Conservation (phyloP, 768 basidiomycete species). For the Auricularia auricula-judae region DNA sequence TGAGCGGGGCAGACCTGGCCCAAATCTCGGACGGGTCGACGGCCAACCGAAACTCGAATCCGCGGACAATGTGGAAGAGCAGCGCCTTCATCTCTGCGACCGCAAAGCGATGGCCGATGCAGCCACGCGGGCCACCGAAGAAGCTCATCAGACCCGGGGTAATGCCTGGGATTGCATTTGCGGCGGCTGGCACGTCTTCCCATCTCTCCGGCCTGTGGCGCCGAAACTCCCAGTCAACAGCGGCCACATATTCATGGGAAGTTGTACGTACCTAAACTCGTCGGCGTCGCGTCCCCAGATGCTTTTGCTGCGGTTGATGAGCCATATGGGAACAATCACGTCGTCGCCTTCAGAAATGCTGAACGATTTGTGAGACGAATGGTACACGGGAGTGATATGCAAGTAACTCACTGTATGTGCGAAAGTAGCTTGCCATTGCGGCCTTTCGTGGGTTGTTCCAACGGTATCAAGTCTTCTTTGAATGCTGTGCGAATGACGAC, state of each 20-base stretch:
- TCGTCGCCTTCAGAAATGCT: constrained; percentile 7
- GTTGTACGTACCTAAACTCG: constrained; percentile 16
- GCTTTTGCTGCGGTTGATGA: constrained; percentile 17
- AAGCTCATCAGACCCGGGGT: no score
- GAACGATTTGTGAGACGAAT: constrained; percentile 6
- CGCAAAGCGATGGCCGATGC: not conserved
- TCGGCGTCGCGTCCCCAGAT: constrained; percentile 27
- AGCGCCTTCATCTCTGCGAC: not conserved
- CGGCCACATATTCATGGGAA: no score
- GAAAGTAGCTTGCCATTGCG: not conserved
- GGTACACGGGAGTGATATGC: not conserved
- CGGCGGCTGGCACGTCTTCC: no score
- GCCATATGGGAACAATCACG: constrained; percentile 18
- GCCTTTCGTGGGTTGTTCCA: constrained; percentile 3
- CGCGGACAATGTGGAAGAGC: not conserved
- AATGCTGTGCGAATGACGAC: constrained; percentile 11
- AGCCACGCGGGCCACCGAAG: no score
- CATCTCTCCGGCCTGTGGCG: no score
- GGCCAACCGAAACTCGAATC: not conserved
- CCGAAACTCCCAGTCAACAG: no score
- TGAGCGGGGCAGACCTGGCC: not conserved
- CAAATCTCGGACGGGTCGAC: not conserved
- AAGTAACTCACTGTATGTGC: not conserved
- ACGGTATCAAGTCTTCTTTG: constrained; percentile 14
- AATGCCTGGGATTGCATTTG: no score